Conservation (phyloP, 176 grass and related monocot species). For the Oryza coarctata region DNA sequence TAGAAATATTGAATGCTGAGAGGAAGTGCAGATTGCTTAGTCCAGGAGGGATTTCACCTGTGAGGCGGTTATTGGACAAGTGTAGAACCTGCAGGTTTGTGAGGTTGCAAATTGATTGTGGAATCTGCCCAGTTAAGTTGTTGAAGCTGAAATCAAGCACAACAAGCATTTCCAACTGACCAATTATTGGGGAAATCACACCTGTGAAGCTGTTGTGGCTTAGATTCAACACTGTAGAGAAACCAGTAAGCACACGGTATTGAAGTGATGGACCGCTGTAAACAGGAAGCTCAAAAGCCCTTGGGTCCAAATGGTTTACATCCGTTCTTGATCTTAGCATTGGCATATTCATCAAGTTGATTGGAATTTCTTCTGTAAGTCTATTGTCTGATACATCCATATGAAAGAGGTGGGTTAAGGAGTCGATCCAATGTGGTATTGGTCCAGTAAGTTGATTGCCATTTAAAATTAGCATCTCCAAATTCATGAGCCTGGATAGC, state of each 20-base stretch:
- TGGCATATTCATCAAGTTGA: background rate
- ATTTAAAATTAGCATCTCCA: background rate
- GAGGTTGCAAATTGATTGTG: constrained; percentile 22
- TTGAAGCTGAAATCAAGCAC: constrained; percentile 21
- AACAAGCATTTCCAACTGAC: background rate
- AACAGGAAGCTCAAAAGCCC: constrained; percentile 16
- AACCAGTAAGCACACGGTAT: background rate
- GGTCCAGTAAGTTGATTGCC: background rate
- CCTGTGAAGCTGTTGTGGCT: constrained; percentile 1
- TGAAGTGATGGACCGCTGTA: background rate
- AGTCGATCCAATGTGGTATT: constrained; percentile 15
- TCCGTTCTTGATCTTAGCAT: constrained; percentile 1
- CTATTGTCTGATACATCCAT: constrained; percentile 13
- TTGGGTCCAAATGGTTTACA: background rate
- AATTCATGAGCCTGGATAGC: background rate
- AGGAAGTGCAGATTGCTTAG: constrained; percentile 23
- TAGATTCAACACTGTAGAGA: constrained; percentile 1
- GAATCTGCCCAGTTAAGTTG: constrained; percentile 14
- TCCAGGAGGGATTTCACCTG: constrained; percentile 12
- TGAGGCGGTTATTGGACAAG: constrained; percentile 26
- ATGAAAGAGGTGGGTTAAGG: constrained; percentile 3
- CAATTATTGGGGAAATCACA: background rate
- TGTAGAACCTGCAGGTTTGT: constrained; percentile 20
- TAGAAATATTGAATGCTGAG: constrained; percentile 23
- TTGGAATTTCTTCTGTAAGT: background rate